Evolutionary conservation across 345 rosid species (phyloP), one percentile per base, ranked within the genome.

Genomic region (Eucalyptus dawsonii): DNA sequence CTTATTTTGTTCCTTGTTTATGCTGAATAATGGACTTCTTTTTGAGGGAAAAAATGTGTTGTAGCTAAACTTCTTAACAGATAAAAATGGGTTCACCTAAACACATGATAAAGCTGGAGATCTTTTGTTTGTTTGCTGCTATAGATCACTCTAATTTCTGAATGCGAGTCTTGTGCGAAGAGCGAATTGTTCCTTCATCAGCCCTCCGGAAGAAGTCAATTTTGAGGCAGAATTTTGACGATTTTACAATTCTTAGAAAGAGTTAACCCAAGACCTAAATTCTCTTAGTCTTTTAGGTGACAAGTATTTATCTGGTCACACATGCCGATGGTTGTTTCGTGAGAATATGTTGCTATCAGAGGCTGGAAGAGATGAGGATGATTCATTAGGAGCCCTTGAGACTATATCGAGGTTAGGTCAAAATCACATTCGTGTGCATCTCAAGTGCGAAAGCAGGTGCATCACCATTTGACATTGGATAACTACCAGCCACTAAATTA

Each of bases 391-490:
- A 89, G 42, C 47, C 91, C 50, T 50, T 65, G 89, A 86, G 90
- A 91, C 53, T 40, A 81, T 89, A 89, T 90, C 69, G 65, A 40
- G 93, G 93, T 94, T 94, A 92, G 94, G 95, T 94, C 93, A 72
- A 91, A 89, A 92, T 91, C 93, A 93, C 83, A 90, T 90, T 14
- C 42, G 3, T 11, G 53, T 27, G 88, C 90, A 85, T 90, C 91
- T 83, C 58, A 53, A 76, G 90, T 90, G 89, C 72, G 91, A 88
- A 91, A 93, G 56, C 90, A 88, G 90, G 94, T 91, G 90, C 87
- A 88, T 89, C 91, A 87, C 88, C 93, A 92, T 94, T 93, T 92
- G 94, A 94, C 93, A 91, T 91, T 89, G 54, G 94, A 91, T 92
- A 88, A 90, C 89, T 69, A 90, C 93, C 85, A 88, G 89, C 81